Evolutionary conservation across 1,284 basidiomycete species (phyloP), one percentile per base, ranked within the genome.

Genomic region (Veloboletus limbatus): DNA sequence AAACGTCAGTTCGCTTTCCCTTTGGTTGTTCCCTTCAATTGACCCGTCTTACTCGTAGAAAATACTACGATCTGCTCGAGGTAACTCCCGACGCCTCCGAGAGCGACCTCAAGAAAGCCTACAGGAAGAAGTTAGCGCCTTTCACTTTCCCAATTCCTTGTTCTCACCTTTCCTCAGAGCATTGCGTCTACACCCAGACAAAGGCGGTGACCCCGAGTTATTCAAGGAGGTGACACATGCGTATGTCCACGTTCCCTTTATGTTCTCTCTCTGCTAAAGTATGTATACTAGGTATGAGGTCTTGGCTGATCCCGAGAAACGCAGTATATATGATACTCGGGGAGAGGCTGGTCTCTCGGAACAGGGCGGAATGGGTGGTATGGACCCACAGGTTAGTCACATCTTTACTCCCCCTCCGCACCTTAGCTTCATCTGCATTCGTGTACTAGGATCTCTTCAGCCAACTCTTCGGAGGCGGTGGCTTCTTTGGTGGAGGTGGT

Each of bases 171-270:
- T 54, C 54, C 50, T 10, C 55, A 94, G 92, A 67, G 92, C 92
- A n/a, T 71, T 97, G 49, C 81, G 85, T 54, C 70, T 90, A 54
- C 96, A 97, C 69, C 96, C 95, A 31, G 96, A 98, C 79, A 97
- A 97, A 75, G 92, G 94, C 50, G 94, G 94, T 53, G 94, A 97
- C 66, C 92, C 92, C 39, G 97, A 99, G 70, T 70, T 89, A 51
- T 99, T 99, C 88, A 98, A 99, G 69, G 92, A 97, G 67, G 87
- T 98, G 49, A 96, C 95, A 13, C 89, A 96, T 74, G 95, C 94
- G 88, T 94, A 74, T 57, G 91, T 80, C 43, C 46, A 72, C 54
- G 85, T 77, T 45, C 49, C 27, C 26, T 31, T 32, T 8, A 11
- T 48, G 24, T 33, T 21, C 17, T 16, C 27, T 9, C 21, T 30